Evolutionary conservation across 1,139 yeast genomes (phyloP).

Genomic region (Spathaspora sp.): DNA sequence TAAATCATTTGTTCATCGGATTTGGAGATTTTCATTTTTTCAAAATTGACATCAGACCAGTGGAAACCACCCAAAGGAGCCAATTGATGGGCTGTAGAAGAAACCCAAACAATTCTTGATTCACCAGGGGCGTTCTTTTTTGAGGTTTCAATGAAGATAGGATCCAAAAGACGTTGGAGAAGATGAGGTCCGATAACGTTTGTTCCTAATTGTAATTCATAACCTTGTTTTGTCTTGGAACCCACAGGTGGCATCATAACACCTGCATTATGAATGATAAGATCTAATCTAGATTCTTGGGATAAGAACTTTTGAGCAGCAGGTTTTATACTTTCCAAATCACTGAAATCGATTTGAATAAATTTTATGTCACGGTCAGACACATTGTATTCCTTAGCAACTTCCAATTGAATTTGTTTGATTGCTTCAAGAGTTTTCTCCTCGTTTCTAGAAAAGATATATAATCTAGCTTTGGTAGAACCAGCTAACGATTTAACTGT

Average conservation of each 20-base stretch:
- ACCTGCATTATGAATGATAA: conserved; percentile 53
- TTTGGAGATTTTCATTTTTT: conserved; percentile 7
- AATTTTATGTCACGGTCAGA: conserved; percentile 16
- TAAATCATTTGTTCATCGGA: conserved; percentile 17
- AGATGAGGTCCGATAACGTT: conserved; percentile 52
- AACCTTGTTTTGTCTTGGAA: conserved; percentile 16
- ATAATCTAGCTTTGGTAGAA: conserved; percentile 36
- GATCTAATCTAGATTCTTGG: conserved; percentile 29
- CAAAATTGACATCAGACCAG: conserved; percentile 35
- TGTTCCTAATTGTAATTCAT: conserved; percentile 33
- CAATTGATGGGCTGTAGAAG: conserved; percentile 38
- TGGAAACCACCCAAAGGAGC: conserved; percentile 42
- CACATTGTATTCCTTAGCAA: conserved; percentile 15
- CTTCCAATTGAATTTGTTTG: conserved; percentile 22
- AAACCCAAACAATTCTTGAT: conserved; percentile 47
- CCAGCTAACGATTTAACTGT: conserved; percentile 34
- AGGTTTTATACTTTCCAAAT: conserved; percentile 42
- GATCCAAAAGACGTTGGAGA: conserved; percentile 45
- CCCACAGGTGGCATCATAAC: conserved; percentile 44
- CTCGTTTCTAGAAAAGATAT: conserved; percentile 19
- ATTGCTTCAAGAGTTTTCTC: conserved; percentile 26
- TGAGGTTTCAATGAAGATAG: conserved; percentile 36
- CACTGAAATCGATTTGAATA: conserved; percentile 39
- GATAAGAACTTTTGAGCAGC: conserved; percentile 33
- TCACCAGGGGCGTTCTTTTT: conserved; percentile 11